Conservation (phyloP, 2,329 filamentous ascomycete genomes). For the Davidsoniella neocaledoniae region DNA sequence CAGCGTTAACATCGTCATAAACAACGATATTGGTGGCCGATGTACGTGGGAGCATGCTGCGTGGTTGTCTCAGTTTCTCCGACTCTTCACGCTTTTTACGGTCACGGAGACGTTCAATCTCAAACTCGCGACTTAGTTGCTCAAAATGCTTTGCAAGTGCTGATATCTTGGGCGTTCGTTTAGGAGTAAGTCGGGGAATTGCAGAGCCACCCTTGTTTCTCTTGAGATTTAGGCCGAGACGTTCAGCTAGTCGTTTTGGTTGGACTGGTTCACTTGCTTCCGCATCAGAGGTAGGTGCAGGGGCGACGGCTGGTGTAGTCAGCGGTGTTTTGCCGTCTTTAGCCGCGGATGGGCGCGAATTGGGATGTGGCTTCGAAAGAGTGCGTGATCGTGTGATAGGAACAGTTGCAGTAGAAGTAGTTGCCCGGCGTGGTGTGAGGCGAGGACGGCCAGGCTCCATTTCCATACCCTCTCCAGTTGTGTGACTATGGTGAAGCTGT, state of each 20-base stretch:
- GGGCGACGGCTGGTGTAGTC: no score
- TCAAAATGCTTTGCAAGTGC: constrained; percentile 93
- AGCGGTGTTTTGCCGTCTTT: background rate
- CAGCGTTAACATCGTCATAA: constrained; percentile 84
- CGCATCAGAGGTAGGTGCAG: background rate
- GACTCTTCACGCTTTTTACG: constrained; percentile 65
- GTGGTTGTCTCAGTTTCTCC: constrained; percentile 44
- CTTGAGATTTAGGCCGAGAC: constrained; percentile 46
- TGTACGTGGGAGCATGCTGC: constrained; percentile 68
- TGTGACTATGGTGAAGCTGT: constrained; percentile 17
- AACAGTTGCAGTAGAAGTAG: constrained; percentile 1
- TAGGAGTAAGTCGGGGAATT: constrained; percentile 75
- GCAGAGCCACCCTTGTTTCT: constrained; percentile 53
- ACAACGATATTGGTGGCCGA: constrained; percentile 91
- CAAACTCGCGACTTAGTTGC: constrained; percentile 88
- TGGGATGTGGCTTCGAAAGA: constrained; percentile 3
- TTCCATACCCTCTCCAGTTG: constrained; percentile 23
- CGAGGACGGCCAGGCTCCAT: constrained; percentile 31
- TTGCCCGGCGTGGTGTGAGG: background rate
- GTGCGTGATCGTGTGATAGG: constrained; percentile 1
- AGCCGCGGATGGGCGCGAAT: no score
- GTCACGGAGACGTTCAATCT: constrained; percentile 81
- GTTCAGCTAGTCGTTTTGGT: constrained; percentile 56
- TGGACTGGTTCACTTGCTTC: background rate
- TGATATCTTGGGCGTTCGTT: constrained; percentile 63